Percentiles rank a stretch among this genome's conserved stretches.
Conservation (phyloP, 768 basidiomycete species). For the Rubroboletus pulcherrimus region DNA sequence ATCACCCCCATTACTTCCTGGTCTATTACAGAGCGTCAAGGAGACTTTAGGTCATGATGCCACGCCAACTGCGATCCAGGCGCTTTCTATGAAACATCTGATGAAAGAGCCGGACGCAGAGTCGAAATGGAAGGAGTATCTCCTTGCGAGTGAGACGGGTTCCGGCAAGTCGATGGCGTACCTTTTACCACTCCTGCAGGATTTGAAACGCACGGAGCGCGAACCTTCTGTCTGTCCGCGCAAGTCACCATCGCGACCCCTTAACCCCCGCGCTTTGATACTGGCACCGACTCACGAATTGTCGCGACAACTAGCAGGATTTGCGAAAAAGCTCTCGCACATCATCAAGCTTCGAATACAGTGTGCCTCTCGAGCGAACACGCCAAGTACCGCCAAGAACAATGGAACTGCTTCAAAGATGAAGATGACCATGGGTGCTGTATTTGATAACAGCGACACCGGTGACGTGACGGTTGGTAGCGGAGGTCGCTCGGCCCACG, state of each 20-base stretch:
- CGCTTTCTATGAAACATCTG: slow-evolving; percentile 65
- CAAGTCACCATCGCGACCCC: slow-evolving; percentile 20
- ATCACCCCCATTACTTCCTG: slow-evolving; percentile 67
- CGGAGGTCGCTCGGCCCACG: slow-evolving; percentile 13
- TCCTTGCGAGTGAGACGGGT: slow-evolving; percentile 87
- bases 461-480: slow-evolving; percentile 29
- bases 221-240: slow-evolving; percentile 2
- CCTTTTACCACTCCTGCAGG: slow-evolving; percentile 77
- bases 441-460: slow-evolving; percentile 22
- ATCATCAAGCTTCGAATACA: slow-evolving; percentile 70
- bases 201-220: slow-evolving; percentile 65
- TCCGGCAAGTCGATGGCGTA: slow-evolving; percentile 92
- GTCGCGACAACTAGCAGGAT: slow-evolving; percentile 69
- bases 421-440: slow-evolving; percentile 21
- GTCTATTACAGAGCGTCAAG: slow-evolving; percentile 54
- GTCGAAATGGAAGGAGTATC: slow-evolving; percentile 38
- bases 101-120: slow-evolving; percentile 31
- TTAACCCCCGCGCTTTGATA: slow-evolving; percentile 74
- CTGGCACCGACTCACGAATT: slow-evolving; percentile 90
- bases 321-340: slow-evolving; percentile 74
- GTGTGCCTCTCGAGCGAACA: slow-evolving; percentile 65
- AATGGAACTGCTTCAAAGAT: slow-evolving; percentile 49
- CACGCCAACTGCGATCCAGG: slow-evolving; percentile 75
- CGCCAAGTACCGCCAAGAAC: slow-evolving; percentile 18
- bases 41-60: slow-evolving; percentile 55